Evolutionary conservation across 306 rosid genomes (phyloP).

Genomic region (Amphicarpaea edgeworthii): DNA sequence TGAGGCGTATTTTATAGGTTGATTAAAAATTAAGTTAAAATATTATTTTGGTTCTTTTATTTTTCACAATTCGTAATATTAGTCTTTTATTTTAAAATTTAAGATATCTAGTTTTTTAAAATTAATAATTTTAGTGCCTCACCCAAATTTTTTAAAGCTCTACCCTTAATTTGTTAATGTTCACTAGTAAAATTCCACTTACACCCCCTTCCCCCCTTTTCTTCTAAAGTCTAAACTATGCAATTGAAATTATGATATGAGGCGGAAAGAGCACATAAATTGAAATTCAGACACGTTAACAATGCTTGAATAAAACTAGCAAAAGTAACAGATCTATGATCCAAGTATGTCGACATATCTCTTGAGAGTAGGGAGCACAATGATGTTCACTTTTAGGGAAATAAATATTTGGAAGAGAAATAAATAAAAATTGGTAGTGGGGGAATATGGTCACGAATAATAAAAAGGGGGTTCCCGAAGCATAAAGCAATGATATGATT

Average conservation of each 20-base stretch:
- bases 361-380: slow-evolving; percentile 29
- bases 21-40: too few species aligned
- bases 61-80: too few species aligned
- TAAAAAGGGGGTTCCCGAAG: slow-evolving; percentile 39
- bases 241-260: background rate
- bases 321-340: slow-evolving; percentile 10
- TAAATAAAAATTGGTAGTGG: slow-evolving; percentile 28
- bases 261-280: background rate
- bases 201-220: background rate
- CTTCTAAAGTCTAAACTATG: background rate
- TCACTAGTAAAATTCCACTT: too few species aligned
- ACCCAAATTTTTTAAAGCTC: too few species aligned
- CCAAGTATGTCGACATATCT: background rate
- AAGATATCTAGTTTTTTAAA: too few species aligned
- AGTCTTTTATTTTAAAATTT: too few species aligned
- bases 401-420: background rate
- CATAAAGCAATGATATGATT: slow-evolving; percentile 39
- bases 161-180: too few species aligned
- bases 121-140: too few species aligned
- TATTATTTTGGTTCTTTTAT: too few species aligned
- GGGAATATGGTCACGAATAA: slow-evolving; percentile 45
- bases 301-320: background rate
- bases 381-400: slow-evolving; percentile 4
- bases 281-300: background rate
- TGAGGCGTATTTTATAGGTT: too few species aligned